Evolutionary conservation across 148 eudicot genomes (phyloP).

Genomic region (Camellia japonica): DNA sequence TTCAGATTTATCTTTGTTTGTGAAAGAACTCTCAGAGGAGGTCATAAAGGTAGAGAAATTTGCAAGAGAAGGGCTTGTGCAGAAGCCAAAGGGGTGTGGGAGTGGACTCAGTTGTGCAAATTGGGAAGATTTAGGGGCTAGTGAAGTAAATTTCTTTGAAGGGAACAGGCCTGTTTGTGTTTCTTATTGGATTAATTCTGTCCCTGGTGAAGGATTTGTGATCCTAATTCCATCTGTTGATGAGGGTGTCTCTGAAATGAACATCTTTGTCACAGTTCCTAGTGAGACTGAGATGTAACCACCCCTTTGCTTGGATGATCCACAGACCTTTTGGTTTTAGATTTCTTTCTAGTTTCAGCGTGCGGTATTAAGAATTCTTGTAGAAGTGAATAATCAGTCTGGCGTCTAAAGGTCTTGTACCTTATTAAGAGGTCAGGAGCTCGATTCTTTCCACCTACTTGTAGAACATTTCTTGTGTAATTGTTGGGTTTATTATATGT

Average conservation of each 20-base stretch:
- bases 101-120: slow-evolving; percentile 9
- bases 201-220: slow-evolving; percentile 31
- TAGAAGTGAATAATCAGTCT: neutral
- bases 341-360: neutral
- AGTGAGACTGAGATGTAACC: neutral
- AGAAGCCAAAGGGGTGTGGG: neutral
- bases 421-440: too few relatives aligned
- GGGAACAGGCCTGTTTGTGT: slow-evolving; percentile 29
- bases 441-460: too few relatives aligned
- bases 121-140: slow-evolving; percentile 37
- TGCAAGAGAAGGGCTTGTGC: slow-evolving; percentile 15
- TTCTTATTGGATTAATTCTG: slow-evolving; percentile 42
- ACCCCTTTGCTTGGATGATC: too few relatives aligned
- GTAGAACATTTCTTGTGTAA: too few relatives aligned
- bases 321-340: neutral
- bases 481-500: too few relatives aligned
- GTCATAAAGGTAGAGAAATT: slow-evolving; percentile 13
- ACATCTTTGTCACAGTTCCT: slow-evolving; percentile 22
- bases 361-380: neutral
- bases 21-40: slow-evolving; percentile 22
- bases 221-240: slow-evolving; percentile 26
- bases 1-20: slow-evolving; percentile 20
- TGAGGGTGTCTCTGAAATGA: slow-evolving; percentile 19
- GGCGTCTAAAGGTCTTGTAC: too few relatives aligned
- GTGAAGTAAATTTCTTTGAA: slow-evolving; percentile 20